These are phyloP conservation scores for Scenedesmus sp. DNA, from an alignment of 163 green algal species.

Conservation along the genomic window DNA sequence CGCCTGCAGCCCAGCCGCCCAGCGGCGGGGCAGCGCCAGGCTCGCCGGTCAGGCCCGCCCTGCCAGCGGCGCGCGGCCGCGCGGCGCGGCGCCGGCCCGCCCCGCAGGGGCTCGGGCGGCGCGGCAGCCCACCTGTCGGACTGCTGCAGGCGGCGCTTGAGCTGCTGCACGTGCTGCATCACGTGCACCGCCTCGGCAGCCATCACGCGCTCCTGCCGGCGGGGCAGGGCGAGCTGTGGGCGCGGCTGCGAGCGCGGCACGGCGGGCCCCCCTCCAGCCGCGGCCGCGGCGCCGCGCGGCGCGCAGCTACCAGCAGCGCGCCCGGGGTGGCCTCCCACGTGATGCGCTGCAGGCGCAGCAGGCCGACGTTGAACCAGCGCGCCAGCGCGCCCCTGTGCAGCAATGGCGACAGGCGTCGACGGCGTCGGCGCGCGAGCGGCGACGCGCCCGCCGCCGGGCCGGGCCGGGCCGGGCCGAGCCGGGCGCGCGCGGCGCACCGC, in stretches of 20 bases:
- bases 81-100: no score
- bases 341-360: conserved; percentile 40
- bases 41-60: no score
- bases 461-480: neutral
- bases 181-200: conserved; percentile 28
- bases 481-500: neutral
- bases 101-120: no score
- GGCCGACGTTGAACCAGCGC: conserved; percentile 36
- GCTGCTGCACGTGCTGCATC: conserved; percentile 40
- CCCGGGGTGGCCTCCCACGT: conserved; percentile 33
- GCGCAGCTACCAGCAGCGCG: conserved; percentile 29
- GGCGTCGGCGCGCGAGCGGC: neutral
- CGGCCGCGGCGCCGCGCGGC: no score
- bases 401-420: neutral
- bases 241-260: no score
- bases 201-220: conserved; percentile 34
- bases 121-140: conserved; percentile 29
- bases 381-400: conserved; percentile 31
- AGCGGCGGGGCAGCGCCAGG: no score
- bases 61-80: no score
- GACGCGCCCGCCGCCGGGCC: neutral
- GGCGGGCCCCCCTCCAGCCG: no score
- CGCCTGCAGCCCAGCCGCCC: no score
- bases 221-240: no score
- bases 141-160: conserved; percentile 40